Percentiles rank a stretch among this genome's conserved stretches.
These are phyloP conservation scores for Bimuria novae-zelandiae DNA, from an alignment of 2,329 filamentous ascomycete species.

Conservation along the genomic window DNA sequence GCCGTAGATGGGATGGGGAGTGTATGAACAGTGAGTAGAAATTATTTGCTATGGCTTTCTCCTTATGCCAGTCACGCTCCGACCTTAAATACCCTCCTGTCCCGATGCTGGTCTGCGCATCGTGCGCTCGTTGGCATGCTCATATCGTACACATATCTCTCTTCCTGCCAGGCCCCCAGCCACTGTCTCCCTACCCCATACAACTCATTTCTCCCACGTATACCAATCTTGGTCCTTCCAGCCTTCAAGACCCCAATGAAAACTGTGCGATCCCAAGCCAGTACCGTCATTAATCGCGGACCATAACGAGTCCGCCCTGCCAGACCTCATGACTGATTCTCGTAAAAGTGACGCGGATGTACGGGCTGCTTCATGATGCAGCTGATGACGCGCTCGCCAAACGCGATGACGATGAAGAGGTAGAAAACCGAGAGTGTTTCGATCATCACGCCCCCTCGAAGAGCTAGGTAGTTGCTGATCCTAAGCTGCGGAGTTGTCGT, in stretches of 20 bases:
- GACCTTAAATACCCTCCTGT: too few species aligned
- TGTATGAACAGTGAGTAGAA: not conserved
- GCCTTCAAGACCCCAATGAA: not conserved
- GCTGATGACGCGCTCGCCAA: constrained; percentile 12
- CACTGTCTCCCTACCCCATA: too few species aligned
- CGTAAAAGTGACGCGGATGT: constrained; percentile 7
- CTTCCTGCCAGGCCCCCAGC: too few species aligned
- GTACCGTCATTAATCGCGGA: not conserved
- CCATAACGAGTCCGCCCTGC: too few species aligned
- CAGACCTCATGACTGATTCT: not conserved
- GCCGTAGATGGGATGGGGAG: too few species aligned
- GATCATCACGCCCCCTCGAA: constrained; percentile 1
- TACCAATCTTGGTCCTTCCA: too few species aligned
- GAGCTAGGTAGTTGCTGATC: not conserved
- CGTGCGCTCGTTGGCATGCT: too few species aligned
- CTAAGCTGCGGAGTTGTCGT: not conserved
- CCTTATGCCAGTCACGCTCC: not conserved
- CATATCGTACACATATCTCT: too few species aligned
- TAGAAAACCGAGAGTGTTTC: constrained; percentile 9
- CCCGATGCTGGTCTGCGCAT: too few species aligned
- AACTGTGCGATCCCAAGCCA: constrained; percentile 8
- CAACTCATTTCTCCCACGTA: too few species aligned
- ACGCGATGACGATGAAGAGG: constrained; percentile 8
- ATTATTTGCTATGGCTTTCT: not conserved
- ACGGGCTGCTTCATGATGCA: constrained; percentile 5